phyloP scores from a whole-genome alignment of 441 rosid genomes.

The Populus trichocarpa region DNA sequence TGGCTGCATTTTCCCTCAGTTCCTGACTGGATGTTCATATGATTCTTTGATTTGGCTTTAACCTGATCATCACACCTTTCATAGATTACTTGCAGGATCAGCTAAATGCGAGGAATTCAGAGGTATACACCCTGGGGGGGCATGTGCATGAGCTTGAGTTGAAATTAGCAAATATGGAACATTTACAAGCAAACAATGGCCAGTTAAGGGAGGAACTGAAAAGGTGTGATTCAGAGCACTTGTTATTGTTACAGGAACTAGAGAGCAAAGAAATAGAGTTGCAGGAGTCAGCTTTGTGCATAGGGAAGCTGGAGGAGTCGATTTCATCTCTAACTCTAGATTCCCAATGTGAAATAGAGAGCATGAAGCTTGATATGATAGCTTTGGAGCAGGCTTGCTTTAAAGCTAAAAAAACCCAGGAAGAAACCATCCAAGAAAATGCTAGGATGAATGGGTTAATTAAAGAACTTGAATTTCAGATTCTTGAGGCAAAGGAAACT shows the following conservation, averaged over 20 bases:
- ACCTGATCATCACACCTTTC: slow-evolving; percentile 9
- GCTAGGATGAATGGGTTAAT: slow-evolving; percentile 32
- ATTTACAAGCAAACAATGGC: slow-evolving; percentile 37
- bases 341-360: slow-evolving; percentile 79
- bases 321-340: slow-evolving; percentile 52
- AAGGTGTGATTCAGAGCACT: slow-evolving; percentile 43
- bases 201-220: slow-evolving; percentile 50
- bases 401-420: slow-evolving; percentile 45
- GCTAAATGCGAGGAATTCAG: slow-evolving; percentile 52
- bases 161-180: slow-evolving; percentile 52
- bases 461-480: slow-evolving; percentile 38
- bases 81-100: slow-evolving; percentile 87
- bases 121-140: slow-evolving; percentile 51
- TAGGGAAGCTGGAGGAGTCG: slow-evolving; percentile 74
- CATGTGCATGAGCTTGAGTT: slow-evolving; percentile 53
- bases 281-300: slow-evolving; percentile 37
- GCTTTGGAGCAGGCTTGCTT: slow-evolving; percentile 50
- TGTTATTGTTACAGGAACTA: slow-evolving; percentile 48
- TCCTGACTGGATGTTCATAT: background rate
- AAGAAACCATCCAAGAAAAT: slow-evolving; percentile 44
- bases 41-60: slow-evolving; percentile 10
- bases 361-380: slow-evolving; percentile 69
- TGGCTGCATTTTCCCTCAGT: background rate
- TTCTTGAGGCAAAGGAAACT: slow-evolving; percentile 32
- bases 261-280: slow-evolving; percentile 60